Evolutionary conservation across 768 basidiomycete genomes (phyloP), one percentile per base, ranked within the genome.

Genomic region (Boletus eberwhitei): DNA sequence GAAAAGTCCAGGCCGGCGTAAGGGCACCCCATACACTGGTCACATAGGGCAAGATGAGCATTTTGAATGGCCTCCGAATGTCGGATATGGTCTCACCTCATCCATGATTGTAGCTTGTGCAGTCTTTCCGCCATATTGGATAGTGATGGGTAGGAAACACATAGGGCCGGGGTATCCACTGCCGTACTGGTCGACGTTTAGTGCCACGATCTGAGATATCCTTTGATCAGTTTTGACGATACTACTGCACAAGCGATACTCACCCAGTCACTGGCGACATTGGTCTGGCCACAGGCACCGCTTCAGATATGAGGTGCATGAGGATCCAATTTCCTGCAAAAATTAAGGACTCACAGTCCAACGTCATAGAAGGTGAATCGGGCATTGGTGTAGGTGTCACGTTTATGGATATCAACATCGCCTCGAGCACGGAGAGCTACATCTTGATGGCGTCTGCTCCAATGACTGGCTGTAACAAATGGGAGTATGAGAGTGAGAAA

Each of bases 1-100:
- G 84, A 84, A 52, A 91, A 74, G 72, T 93, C 90, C 26, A 91
- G 78, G 39, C 81, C 88, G 26, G 77, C 79, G 34, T 66, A 77
- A 24, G 82, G 81, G 65, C 90, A 92, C 19, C 78, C 80, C 42
- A 83, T 81, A 66, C 88, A 90, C 81, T 87, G 57, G 21, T 50
- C 17, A 34, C 49, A 44, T 0, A 14, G 12, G 26, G 17, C 1
- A 48, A 34, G 19, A 49, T 50, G 26, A 50, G 42, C 26, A 29
- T 42, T 41, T 53, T 24, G 53, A 50, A 50, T n/a, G 24, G 35
- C 19, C 36, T 11, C 45, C 31, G 26, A 22, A 36, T n/a, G 35
- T 44, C 17, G 17, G 19, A 48, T 16, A 42, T 34, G 53, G 53
- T 47, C 63, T 58, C 47, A 85, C 86, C 82, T 79, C 69, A 68